Conservation (phyloP, 352 stramenopile genomes). For the Globisporangium iwayamae region DNA sequence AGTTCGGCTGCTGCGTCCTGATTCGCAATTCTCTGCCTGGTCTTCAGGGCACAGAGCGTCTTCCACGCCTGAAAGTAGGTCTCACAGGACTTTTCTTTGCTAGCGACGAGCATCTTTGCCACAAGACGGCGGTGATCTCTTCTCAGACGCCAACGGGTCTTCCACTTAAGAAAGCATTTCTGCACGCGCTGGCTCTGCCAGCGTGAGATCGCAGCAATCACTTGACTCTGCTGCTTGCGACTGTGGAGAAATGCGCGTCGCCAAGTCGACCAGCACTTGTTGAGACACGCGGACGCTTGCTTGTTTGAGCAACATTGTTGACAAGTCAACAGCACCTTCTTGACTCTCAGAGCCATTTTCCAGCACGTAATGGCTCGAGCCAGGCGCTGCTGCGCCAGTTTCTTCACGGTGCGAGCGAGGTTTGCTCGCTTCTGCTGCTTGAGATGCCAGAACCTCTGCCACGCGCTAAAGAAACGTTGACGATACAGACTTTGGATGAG, state of each 20-base stretch:
- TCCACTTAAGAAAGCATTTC: conserved; percentile 31
- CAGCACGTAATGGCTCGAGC: conserved; percentile 16
- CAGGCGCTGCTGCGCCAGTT: conserved; percentile 6
- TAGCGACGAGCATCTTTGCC: conserved; percentile 7
- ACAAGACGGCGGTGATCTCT: conserved; percentile 28
- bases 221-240: conserved; percentile 14
- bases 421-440: conserved; percentile 9
- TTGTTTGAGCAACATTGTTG: neutral
- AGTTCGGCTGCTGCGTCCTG: neutral
- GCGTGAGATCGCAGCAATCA: conserved; percentile 18
- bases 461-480: conserved; percentile 11
- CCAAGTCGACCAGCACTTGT: conserved; percentile 24
- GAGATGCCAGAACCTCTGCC: conserved; percentile 16
- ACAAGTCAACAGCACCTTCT: neutral
- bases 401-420: conserved; percentile 5
- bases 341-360: conserved; percentile 10
- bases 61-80: conserved; percentile 31
- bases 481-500: neutral
- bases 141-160: conserved; percentile 26
- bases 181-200: conserved; percentile 26
- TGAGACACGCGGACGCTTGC: neutral
- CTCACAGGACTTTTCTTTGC: conserved; percentile 18
- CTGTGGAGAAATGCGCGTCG: conserved; percentile 13
- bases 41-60: neutral
- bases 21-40: neutral